These are phyloP conservation scores for Pulveroboletus frians DNA, from an alignment of 768 basidiomycete genomes.

Conservation along the genomic window DNA sequence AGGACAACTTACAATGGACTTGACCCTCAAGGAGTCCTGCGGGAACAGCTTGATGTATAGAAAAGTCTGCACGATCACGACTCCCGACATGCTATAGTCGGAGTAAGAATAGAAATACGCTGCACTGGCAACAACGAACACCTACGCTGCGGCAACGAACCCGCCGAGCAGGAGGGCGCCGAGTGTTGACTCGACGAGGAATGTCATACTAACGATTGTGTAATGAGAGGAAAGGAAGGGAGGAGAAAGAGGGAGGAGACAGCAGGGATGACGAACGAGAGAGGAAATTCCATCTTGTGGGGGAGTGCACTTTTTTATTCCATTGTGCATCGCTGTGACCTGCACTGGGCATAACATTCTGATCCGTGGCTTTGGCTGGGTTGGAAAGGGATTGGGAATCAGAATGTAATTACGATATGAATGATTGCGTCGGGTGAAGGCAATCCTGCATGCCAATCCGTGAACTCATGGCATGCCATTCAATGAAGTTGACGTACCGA, in stretches of 20 bases:
- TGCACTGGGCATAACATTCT: neutral
- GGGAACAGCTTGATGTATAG: slow-evolving; percentile 30
- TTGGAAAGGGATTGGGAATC: neutral
- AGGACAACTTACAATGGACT: slow-evolving; percentile 19
- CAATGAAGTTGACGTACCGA: neutral
- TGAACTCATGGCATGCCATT: neutral
- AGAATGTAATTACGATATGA: neutral
- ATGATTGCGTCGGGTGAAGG: neutral
- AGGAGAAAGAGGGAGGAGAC: neutral
- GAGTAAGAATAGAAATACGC: neutral
- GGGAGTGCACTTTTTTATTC: neutral
- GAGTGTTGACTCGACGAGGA: slow-evolving; percentile 15
- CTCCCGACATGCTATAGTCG: slow-evolving; percentile 24
- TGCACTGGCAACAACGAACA: neutral
- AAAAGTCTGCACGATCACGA: slow-evolving; percentile 24
- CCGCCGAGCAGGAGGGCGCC: slow-evolving; percentile 30
- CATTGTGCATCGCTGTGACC: neutral
- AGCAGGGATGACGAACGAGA: neutral
- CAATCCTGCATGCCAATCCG: neutral
- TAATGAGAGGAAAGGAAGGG: neutral
- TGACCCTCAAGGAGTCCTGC: slow-evolving; percentile 15
- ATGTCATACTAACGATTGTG: slow-evolving; percentile 5
- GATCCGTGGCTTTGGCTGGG: neutral
- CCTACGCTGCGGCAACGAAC: slow-evolving; percentile 28
- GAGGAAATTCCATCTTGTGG: neutral